phyloP scores from a whole-genome alignment of 257 asterid species.

The Nicotiana benthamiana region DNA sequence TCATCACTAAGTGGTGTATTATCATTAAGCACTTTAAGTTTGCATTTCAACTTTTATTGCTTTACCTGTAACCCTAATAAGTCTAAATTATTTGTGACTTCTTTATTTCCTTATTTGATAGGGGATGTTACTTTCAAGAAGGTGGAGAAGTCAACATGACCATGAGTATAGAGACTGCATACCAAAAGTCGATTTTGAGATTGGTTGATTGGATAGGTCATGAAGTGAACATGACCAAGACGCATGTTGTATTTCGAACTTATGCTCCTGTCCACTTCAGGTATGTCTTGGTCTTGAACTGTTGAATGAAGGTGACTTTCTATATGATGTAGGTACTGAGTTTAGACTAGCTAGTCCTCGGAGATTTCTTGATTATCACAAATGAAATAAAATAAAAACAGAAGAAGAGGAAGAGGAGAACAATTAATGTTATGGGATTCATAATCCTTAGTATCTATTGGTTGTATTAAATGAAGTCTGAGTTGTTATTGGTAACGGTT shows the following conservation, averaged over 20 bases:
- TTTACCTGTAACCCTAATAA: not conserved
- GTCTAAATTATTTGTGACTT: not conserved
- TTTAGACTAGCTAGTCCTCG: not conserved
- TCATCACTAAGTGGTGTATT: not conserved
- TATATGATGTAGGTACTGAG: not conserved
- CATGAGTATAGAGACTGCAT: conserved; percentile 13
- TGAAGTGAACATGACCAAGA: conserved; percentile 14
- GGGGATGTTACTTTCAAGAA: conserved; percentile 19
- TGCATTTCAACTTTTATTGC: not conserved
- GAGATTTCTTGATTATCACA: not conserved
- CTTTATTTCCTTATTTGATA: not conserved
- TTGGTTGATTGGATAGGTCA: conserved; percentile 15
- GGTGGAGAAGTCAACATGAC: conserved; percentile 10
- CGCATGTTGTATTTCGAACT: conserved; percentile 13
- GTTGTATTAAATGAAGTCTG: not conserved
- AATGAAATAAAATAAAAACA: not conserved
- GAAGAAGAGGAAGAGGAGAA: not conserved
- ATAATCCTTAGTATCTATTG: not conserved
- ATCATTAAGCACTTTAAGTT: not conserved
- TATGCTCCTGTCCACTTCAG: conserved; percentile 24
- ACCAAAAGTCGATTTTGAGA: conserved; percentile 3
- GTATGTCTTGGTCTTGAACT: conserved; percentile 6
- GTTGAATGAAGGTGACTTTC: not conserved
- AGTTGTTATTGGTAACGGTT: not conserved
- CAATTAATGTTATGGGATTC: not conserved